Evolutionary conservation across 2,329 filamentous ascomycete genomes (phyloP), one percentile per base, ranked within the genome.

Genomic region (Malbranchea cinnamomea): DNA sequence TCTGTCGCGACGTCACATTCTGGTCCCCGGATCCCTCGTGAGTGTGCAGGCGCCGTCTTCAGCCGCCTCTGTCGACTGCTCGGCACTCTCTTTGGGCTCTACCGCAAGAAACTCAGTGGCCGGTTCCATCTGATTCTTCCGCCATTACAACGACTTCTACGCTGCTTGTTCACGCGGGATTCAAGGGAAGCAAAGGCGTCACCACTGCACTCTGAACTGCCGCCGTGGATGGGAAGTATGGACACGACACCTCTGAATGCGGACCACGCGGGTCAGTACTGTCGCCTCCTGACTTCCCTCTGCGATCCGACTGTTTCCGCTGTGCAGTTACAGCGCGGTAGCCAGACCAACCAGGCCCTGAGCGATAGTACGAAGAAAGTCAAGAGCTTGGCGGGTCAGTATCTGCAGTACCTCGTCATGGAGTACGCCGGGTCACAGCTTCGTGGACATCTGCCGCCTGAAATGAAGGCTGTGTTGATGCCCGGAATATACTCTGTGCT

Each of bases 241-340:
- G 27, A 26, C 17, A 30, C 26, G 35, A 7, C 32, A 20, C 6
- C 21, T 39, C 53, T 62, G 16, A 47, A 50, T 6, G 41, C 54
- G 10, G 50, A 54, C 11, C 64, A 67, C 34, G 65, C 63, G 2
- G 49, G 55, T 1, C 54, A 62, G 23, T 69, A 65, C 39, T 59
- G 67, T 2, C 63, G 68, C 6, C 51, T 75, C 6, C 57, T 76
- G 13, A 64, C 64, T n/a, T 63, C 67, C 0, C 61, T 76, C 29
- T 72, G 68, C 52, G 68, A 71, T 31, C 72, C 72, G 0, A 70
- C 71, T 1, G 62, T 68, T 26, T 68, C 67, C 0, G 62, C 67
- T 2, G 63, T 71, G 4, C 53, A 62, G 9, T 46, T 48, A 10
- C 47, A 49, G 5, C 42, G 42, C 5, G 48, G 50, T 15, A 44